Percentiles rank a stretch among this genome's conserved stretches.
These are phyloP conservation scores for Vigna trinervia DNA, from an alignment of 306 rosid genomes.

Conservation along the genomic window DNA sequence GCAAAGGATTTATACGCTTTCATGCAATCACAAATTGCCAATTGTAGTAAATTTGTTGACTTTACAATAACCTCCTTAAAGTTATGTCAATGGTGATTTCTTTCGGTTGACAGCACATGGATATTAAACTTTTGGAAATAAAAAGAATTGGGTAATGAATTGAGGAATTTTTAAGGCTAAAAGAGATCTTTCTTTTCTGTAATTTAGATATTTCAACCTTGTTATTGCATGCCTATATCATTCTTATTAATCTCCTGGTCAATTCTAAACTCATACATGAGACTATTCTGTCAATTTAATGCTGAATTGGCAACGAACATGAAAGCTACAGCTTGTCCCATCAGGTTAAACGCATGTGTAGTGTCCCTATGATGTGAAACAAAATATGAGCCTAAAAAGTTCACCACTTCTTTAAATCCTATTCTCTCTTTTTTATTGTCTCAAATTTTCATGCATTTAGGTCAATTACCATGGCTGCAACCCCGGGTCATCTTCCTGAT, in stretches of 20 bases:
- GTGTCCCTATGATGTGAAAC: not conserved
- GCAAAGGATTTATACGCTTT: not conserved
- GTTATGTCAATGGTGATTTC: too few species aligned
- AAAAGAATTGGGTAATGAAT: conserved; percentile 15
- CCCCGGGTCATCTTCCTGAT: conserved; percentile 83
- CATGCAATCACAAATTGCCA: not conserved
- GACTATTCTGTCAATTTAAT: not conserved
- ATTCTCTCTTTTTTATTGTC: conserved; percentile 8
- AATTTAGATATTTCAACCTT: not conserved
- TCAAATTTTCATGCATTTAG: conserved; percentile 48
- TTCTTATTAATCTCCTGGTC: conserved; percentile 5
- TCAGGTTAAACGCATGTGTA: not conserved
- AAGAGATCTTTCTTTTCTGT: not conserved
- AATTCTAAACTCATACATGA: conserved; percentile 3
- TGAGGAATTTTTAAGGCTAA: not conserved
- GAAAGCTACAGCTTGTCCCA: not conserved
- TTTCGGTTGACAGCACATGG: too few species aligned
- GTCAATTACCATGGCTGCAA: conserved; percentile 87
- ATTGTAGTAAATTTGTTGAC: too few species aligned
- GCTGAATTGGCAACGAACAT: not conserved
- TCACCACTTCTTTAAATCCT: not conserved
- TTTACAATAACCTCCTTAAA: too few species aligned
- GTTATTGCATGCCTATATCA: not conserved
- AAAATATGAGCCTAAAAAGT: not conserved
- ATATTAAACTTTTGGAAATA: conserved; percentile 16